These are phyloP conservation scores for Penicillium sp. DNA, from an alignment of 2,329 filamentous ascomycete genomes.

Conservation along the genomic window DNA sequence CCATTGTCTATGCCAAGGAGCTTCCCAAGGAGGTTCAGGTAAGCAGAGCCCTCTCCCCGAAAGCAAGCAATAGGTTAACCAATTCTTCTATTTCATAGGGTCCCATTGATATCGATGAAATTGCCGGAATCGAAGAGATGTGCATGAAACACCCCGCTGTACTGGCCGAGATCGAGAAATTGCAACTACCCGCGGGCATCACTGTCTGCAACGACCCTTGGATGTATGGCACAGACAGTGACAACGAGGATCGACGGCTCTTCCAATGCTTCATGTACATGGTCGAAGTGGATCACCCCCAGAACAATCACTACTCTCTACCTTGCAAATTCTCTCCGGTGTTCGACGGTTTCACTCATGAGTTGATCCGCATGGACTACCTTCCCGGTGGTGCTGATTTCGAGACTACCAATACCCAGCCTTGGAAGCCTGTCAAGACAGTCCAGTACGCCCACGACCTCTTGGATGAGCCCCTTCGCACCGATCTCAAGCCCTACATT, in stretches of 20 bases:
- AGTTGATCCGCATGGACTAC: slow-evolving; percentile 67
- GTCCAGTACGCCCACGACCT: slow-evolving; percentile 61
- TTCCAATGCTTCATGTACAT: slow-evolving; percentile 44
- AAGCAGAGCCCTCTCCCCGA: slow-evolving; percentile 5
- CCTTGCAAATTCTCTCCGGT: slow-evolving; percentile 40
- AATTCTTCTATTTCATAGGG: slow-evolving; percentile 56
- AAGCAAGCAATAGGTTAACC: slow-evolving; percentile 40
- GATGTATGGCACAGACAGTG: slow-evolving; percentile 60
- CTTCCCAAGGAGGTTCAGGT: slow-evolving; percentile 49
- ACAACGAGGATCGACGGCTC: slow-evolving; percentile 40
- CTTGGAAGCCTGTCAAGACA: slow-evolving; percentile 55
- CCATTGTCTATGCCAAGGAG: slow-evolving; percentile 39
- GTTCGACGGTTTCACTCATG: slow-evolving; percentile 60
- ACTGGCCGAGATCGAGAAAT: slow-evolving; percentile 57
- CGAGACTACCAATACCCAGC: slow-evolving; percentile 53
- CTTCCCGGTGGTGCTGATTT: slow-evolving; percentile 66
- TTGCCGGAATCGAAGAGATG: slow-evolving; percentile 56
- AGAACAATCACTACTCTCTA: slow-evolving; percentile 39
- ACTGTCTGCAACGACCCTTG: slow-evolving; percentile 61
- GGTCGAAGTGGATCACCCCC: slow-evolving; percentile 34
- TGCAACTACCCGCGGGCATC: slow-evolving; percentile 57
- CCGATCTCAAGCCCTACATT: slow-evolving; percentile 63
- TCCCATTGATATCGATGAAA: slow-evolving; percentile 59
- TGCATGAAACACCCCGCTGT: slow-evolving; percentile 56
- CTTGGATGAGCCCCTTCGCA: slow-evolving; percentile 59